phyloP scores from a whole-genome alignment of 1,284 basidiomycete species.

The Cryptococcus sp. region DNA sequence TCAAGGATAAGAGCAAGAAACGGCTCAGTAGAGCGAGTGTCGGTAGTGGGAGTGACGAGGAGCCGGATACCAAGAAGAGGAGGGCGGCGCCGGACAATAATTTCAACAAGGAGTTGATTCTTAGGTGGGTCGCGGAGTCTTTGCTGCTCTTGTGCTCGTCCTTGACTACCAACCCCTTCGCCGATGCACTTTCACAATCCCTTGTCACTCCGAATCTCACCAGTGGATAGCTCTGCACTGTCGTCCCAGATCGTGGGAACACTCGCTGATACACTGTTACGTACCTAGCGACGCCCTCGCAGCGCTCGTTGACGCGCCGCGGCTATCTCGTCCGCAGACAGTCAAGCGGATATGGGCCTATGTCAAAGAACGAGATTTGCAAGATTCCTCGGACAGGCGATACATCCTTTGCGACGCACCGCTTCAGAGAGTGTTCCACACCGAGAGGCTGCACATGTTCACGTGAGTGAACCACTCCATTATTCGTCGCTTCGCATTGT shows the following conservation, averaged over 20 bases:
- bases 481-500: not conserved
- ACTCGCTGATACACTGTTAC: not conserved
- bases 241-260: not conserved
- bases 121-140: conserved; percentile 40
- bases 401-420: conserved; percentile 57
- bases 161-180: not conserved
- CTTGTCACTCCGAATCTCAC: not conserved
- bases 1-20: conserved; percentile 19
- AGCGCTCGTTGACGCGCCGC: conserved; percentile 36
- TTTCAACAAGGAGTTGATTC: conserved; percentile 52
- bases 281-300: conserved; percentile 40
- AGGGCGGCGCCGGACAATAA: conserved; percentile 37
- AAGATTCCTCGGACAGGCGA: conserved; percentile 57
- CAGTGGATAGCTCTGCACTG: not conserved
- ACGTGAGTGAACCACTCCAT: conserved; percentile 49
- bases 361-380: conserved; percentile 57
- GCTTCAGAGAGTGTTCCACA: conserved; percentile 55
- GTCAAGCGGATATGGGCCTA: conserved; percentile 61
- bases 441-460: conserved; percentile 56
- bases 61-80: conserved; percentile 39
- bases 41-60: conserved; percentile 16
- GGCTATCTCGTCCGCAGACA: conserved; percentile 55
- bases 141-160: not conserved
- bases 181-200: not conserved
- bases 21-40: conserved; percentile 25